These are phyloP conservation scores for Aureobasidium sp. DNA, from an alignment of 2,329 filamentous ascomycete genomes.

Conservation along the genomic window DNA sequence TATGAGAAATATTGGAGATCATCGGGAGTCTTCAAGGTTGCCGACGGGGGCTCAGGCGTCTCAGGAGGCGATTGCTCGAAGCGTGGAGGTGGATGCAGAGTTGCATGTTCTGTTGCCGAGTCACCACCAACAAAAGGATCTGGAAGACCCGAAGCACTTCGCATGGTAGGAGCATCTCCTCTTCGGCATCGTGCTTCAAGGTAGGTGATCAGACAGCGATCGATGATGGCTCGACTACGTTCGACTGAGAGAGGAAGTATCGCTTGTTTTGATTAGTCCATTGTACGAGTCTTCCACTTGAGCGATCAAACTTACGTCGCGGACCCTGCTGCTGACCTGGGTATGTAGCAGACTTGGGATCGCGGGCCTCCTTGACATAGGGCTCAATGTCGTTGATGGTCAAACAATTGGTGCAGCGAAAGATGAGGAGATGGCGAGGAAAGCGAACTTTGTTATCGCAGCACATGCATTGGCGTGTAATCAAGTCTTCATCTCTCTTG, in stretches of 20 bases:
- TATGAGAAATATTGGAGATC: constrained; percentile 15
- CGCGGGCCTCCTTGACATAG: background rate
- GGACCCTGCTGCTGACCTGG: background rate
- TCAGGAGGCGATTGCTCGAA: background rate
- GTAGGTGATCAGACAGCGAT: constrained; percentile 46
- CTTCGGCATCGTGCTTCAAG: constrained; percentile 27
- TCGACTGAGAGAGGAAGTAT: constrained; percentile 48
- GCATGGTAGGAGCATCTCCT: background rate
- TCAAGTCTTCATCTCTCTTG: constrained; percentile 44
- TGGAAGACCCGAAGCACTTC: background rate
- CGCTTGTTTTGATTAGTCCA: constrained; percentile 2
- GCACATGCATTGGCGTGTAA: constrained; percentile 72
- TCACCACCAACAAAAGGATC: constrained; percentile 9
- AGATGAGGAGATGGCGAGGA: constrained; percentile 63
- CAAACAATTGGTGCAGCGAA: constrained; percentile 74
- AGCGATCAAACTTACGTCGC: background rate
- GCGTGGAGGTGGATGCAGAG: background rate
- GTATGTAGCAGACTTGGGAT: background rate
- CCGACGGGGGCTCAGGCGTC: constrained; percentile 9
- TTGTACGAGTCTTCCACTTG: background rate
- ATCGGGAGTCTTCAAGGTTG: constrained; percentile 11
- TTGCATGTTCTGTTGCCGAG: background rate
- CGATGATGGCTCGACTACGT: constrained; percentile 50
- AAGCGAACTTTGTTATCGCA: constrained; percentile 75
- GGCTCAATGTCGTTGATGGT: constrained; percentile 68